These are phyloP conservation scores for Fusarium dimerum DNA, from an alignment of 2,329 filamentous ascomycete genomes.

Conservation along the genomic window DNA sequence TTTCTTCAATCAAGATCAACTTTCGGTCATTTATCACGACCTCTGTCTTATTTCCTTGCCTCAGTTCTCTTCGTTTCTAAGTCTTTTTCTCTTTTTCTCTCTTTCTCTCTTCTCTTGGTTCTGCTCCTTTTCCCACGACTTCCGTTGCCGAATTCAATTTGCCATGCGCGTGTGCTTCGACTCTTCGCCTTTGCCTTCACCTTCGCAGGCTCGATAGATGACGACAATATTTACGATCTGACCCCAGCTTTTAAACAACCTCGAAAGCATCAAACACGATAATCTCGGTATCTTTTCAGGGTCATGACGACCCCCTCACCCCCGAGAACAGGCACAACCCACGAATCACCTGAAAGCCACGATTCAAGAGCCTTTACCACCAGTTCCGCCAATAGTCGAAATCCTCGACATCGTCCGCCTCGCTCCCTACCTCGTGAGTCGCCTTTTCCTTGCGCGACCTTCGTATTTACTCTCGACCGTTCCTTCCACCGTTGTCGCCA, in stretches of 20 bases:
- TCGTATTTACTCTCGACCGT: neutral
- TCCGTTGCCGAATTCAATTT: neutral
- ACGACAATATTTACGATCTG: constrained; percentile 2
- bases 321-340: constrained; percentile 23
- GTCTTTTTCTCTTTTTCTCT: too few relatives aligned
- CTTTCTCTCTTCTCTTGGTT: too few relatives aligned
- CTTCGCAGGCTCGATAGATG: constrained; percentile 20
- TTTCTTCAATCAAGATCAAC: too few relatives aligned
- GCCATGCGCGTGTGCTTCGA: constrained; percentile 22
- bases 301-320: constrained; percentile 32
- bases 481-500: neutral
- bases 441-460: neutral
- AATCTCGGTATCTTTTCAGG: constrained; percentile 9
- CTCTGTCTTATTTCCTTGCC: too few relatives aligned
- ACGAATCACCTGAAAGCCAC: constrained; percentile 23
- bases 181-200: constrained; percentile 22
- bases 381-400: constrained; percentile 17
- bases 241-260: neutral
- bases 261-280: neutral
- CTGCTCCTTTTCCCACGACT: neutral
- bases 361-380: constrained; percentile 23
- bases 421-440: constrained; percentile 30
- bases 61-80: too few relatives aligned
- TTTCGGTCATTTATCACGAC: too few relatives aligned
- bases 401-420: constrained; percentile 24